Percentiles rank a stretch among this genome's conserved stretches.
Conservation (phyloP, 2,329 filamentous ascomycete genomes). For the Aspergillus sp. region DNA sequence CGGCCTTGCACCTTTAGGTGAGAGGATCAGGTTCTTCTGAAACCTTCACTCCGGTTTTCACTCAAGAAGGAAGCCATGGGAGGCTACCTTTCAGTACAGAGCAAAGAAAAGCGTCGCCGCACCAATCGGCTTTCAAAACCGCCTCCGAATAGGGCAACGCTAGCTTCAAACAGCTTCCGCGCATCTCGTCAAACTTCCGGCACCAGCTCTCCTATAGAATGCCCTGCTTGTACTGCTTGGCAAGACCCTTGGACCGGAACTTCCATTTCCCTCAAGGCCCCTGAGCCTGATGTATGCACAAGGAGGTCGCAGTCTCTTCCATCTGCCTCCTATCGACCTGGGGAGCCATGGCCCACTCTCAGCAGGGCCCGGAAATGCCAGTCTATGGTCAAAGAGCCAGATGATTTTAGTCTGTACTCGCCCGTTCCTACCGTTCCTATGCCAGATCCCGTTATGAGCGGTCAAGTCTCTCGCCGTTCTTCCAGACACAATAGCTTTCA, state of each 20-base stretch:
- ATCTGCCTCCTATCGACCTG: slow-evolving; percentile 19
- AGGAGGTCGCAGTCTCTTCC: slow-evolving; percentile 27
- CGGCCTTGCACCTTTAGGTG: neutral
- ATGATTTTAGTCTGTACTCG: slow-evolving; percentile 10
- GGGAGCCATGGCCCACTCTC: slow-evolving; percentile 14
- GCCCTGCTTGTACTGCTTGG: slow-evolving; percentile 26
- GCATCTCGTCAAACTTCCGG: slow-evolving; percentile 16
- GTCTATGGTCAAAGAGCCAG: slow-evolving; percentile 14
- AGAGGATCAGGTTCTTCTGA: slow-evolving; percentile 1
- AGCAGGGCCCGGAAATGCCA: slow-evolving; percentile 1
- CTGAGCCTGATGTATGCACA: slow-evolving; percentile 13
- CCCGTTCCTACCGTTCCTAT: slow-evolving; percentile 9
- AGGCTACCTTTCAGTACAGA: slow-evolving; percentile 37
- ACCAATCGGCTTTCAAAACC: slow-evolving; percentile 43
- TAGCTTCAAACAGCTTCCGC: slow-evolving; percentile 16
- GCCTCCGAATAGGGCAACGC: slow-evolving; percentile 28
- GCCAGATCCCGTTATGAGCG: slow-evolving; percentile 17
- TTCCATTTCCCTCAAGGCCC: slow-evolving; percentile 22
- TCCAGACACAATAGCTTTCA: slow-evolving; percentile 27
- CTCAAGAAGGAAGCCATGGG: slow-evolving; percentile 34
- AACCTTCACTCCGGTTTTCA: neutral
- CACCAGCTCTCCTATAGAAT: slow-evolving; percentile 12
- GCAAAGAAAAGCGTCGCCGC: slow-evolving; percentile 35
- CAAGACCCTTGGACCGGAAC: slow-evolving; percentile 40
- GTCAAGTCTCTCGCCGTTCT: slow-evolving; percentile 22